Evolutionary conservation across 2,329 filamentous ascomycete species (phyloP).

Genomic region (Knoxdaviesia proteae): DNA sequence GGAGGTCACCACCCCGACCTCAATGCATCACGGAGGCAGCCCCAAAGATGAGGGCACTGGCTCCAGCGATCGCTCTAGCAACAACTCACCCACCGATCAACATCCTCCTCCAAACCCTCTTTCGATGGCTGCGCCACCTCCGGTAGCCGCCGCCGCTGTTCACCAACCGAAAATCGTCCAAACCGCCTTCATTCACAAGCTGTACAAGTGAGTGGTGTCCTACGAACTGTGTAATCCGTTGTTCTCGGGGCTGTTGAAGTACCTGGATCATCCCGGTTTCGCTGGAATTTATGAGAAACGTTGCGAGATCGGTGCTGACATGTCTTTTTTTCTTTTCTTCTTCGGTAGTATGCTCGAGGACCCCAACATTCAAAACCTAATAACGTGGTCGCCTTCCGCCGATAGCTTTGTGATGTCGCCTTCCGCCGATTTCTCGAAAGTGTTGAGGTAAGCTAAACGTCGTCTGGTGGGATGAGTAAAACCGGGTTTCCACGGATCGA

Average conservation of each 20-base stretch:
- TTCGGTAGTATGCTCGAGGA: slow-evolving; percentile 79
- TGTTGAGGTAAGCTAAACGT: slow-evolving; percentile 57
- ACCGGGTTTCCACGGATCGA: background rate
- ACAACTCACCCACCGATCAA: slow-evolving; percentile 5
- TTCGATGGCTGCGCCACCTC: slow-evolving; percentile 28
- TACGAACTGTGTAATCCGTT: too few relatives aligned
- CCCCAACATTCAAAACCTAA: slow-evolving; percentile 76
- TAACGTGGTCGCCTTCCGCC: slow-evolving; percentile 82
- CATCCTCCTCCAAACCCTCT: slow-evolving; percentile 10
- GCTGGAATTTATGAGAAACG: too few relatives aligned
- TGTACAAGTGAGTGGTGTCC: slow-evolving; percentile 54
- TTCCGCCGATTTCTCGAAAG: slow-evolving; percentile 92
- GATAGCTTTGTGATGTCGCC: slow-evolving; percentile 99
- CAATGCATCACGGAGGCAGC: background rate
- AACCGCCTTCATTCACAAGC: slow-evolving; percentile 95
- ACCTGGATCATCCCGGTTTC: too few relatives aligned
- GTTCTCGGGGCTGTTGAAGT: too few relatives aligned
- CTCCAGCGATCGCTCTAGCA: slow-evolving; percentile 14
- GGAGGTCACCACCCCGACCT: slow-evolving; percentile 33
- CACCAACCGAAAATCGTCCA: slow-evolving; percentile 96
- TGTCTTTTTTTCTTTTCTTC: slow-evolving; percentile 1
- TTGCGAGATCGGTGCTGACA: slow-evolving; percentile 8
- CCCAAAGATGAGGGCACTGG: too few relatives aligned
- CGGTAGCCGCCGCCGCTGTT: slow-evolving; percentile 48
- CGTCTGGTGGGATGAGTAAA: background rate